phyloP scores from a whole-genome alignment of 192 early-diverging fungal genomes.

The Coemansia sp. region DNA sequence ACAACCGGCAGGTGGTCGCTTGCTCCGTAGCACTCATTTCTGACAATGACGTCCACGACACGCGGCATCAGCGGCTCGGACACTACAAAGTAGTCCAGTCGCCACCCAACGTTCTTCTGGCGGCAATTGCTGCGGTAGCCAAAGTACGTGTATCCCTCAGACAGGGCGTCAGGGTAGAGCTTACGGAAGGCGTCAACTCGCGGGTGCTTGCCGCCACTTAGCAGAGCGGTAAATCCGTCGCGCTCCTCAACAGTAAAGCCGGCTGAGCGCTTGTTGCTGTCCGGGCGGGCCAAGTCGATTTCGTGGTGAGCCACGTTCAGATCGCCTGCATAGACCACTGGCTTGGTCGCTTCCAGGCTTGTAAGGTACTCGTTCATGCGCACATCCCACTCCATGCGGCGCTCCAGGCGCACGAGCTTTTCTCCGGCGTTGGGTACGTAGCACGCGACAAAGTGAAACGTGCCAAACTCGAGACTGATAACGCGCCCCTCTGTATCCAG shows the following conservation, averaged over 20 bases:
- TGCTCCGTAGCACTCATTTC: constrained; percentile 81
- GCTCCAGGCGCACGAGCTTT: constrained; percentile 69
- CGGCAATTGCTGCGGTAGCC: constrained; percentile 75
- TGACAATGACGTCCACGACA: constrained; percentile 66
- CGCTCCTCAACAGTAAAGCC: constrained; percentile 88
- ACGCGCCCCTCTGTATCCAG: constrained; percentile 70
- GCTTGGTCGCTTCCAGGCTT: constrained; percentile 69
- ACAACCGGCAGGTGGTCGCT: constrained; percentile 89
- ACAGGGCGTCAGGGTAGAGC: constrained; percentile 65
- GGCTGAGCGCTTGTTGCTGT: constrained; percentile 74
- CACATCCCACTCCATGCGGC: constrained; percentile 66
- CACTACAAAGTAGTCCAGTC: constrained; percentile 86
- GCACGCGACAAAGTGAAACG: constrained; percentile 66
- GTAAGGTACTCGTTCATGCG: constrained; percentile 69
- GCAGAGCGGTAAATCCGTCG: constrained; percentile 63
- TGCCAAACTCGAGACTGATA: constrained; percentile 70
- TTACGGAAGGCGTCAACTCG: constrained; percentile 77
- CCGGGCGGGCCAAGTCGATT: constrained; percentile 75
- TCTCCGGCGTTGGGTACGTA: constrained; percentile 86
- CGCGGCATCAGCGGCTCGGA: constrained; percentile 61
- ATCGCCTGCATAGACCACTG: constrained; percentile 83
- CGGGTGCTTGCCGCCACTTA: constrained; percentile 54
- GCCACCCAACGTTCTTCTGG: constrained; percentile 77
- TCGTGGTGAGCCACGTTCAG: constrained; percentile 84
- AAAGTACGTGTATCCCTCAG: constrained; percentile 75